Evolutionary conservation across 2,329 filamentous ascomycete genomes (phyloP).

Genomic region (Colletotrichum orbiculare): DNA sequence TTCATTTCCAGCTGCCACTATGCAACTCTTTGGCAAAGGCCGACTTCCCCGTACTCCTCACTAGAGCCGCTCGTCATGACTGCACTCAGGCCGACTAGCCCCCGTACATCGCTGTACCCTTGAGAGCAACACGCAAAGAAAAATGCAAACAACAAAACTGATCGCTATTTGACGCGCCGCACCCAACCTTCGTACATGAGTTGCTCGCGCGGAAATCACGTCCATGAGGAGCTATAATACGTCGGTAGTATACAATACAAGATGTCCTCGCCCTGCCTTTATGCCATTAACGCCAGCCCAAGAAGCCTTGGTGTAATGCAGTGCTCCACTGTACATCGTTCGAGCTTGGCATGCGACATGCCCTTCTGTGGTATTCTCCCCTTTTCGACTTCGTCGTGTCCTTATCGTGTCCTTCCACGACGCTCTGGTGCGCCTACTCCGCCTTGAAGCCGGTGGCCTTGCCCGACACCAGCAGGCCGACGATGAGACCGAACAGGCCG

Average conservation of each 20-base stretch:
- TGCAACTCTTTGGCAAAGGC: no score
- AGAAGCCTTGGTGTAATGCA: conserved; percentile 39
- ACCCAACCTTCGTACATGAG: not conserved
- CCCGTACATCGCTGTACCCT: no score
- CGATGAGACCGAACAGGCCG: conserved; percentile 94
- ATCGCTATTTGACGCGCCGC: no score
- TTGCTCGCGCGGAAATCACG: conserved; percentile 25
- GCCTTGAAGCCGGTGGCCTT: conserved; percentile 81
- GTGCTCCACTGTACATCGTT: conserved; percentile 35
- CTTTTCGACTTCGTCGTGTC: conserved; percentile 1
- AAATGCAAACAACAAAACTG: no score
- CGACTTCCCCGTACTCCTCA: no score
- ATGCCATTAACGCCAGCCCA: conserved; percentile 39
- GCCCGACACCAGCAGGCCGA: conserved; percentile 87
- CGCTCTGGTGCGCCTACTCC: conserved; percentile 33
- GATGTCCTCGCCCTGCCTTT: conserved; percentile 37
- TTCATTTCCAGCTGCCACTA: no score
- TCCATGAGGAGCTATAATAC: conserved; percentile 36
- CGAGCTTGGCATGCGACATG: conserved; percentile 25
- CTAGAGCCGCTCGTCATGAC: no score
- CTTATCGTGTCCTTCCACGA: not conserved
- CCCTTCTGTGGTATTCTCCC: conserved; percentile 15
- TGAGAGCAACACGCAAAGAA: no score
- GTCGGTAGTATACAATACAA: conserved; percentile 37
- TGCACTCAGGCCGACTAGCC: no score